Conservation (phyloP, 768 basidiomycete species). For the Hericium coralloides region DNA sequence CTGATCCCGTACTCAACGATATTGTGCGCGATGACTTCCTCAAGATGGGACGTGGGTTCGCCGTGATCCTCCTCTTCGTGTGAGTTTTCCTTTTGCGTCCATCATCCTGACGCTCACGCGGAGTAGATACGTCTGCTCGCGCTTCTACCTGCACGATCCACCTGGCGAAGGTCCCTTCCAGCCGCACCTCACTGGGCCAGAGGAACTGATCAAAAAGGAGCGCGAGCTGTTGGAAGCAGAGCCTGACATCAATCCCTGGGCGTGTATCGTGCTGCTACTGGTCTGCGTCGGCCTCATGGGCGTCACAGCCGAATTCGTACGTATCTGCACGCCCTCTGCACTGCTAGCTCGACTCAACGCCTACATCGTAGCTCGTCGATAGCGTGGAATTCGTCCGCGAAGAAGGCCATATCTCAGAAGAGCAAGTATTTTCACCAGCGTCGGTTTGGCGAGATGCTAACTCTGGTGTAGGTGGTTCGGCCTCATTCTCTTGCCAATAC, state of each 20-base stretch:
- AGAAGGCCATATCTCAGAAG: conserved; percentile 34
- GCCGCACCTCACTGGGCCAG: conserved; percentile 32
- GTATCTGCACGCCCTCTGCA: conserved; percentile 3
- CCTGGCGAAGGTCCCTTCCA: conserved; percentile 45
- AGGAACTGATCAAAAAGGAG: conserved; percentile 22
- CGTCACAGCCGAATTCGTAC: conserved; percentile 62
- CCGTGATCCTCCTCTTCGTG: conserved; percentile 54
- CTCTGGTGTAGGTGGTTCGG: conserved; percentile 53
- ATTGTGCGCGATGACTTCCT: conserved; percentile 38
- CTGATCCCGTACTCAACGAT: conserved; percentile 31
- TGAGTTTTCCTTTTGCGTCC: conserved; percentile 21
- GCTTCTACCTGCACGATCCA: conserved; percentile 63
- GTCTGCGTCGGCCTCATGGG: conserved; percentile 55
- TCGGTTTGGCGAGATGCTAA: too few species aligned
- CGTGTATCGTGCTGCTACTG: conserved; percentile 44
- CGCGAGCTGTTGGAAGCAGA: conserved; percentile 34
- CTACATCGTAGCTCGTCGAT: conserved; percentile 42
- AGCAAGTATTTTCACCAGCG: conserved; percentile 27
- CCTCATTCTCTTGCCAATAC: conserved; percentile 60
- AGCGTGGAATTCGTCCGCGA: conserved; percentile 49
- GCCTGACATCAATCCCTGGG: conserved; percentile 56
- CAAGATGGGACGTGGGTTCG: conserved; percentile 55
- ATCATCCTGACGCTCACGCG: too few species aligned
- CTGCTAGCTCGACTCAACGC: neutral
- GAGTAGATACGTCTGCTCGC: conserved; percentile 52